Base-by-base conservation (phyloP, 2,329 filamentous ascomycete genomes). In the Phyllosticta citriasiana region DNA sequence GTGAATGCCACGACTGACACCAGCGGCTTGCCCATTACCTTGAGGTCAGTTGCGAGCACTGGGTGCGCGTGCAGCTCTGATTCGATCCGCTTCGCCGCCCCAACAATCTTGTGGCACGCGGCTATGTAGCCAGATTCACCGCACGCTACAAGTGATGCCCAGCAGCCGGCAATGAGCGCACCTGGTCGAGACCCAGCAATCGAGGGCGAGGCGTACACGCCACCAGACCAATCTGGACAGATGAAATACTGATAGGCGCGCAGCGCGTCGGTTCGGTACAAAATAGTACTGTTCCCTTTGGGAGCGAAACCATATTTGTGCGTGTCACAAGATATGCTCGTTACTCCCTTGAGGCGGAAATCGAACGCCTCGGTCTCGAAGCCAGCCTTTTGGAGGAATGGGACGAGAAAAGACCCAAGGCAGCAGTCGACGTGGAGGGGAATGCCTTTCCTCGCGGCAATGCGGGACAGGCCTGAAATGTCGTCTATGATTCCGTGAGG, bases 281-380 rank as follows among this genome's bases (percentile, higher is more conserved):
- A 82, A 14, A 96, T 82, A 1, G 91, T 94, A 58, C 88, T 94
- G 81, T 96, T 99, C 67, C 94, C 94, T 79, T 99, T 99, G 59
- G 94, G 94, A 1, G 94, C 94, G 72, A 99, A 99, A 47, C 94
- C 94, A 73, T 99, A 99, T 75, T 99, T 99, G 82, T 99, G 94
- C 2, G 94, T 99, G 73, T 99, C 94, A 74, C 92, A 95, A 66
- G 87, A 91, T 74, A 99, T 97, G 74, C 88, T 93, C 3, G 93
- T 97, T 47, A 99, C 94, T 68, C 94, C 94, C 67, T 89, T 91
- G 63, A 95, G 85, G 61, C 89, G 86, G 83, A 99, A 99, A 74
- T 99, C 94, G 71, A 97, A 97, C 4, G 85, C 86, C 67, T 88
- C 85, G 24, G 88, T 83, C 64, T 95, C 90, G 74, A 96, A 97